Evolutionary conservation across 2,329 filamentous ascomycete species (phyloP).

Genomic region (Cytospora paraplurivora): DNA sequence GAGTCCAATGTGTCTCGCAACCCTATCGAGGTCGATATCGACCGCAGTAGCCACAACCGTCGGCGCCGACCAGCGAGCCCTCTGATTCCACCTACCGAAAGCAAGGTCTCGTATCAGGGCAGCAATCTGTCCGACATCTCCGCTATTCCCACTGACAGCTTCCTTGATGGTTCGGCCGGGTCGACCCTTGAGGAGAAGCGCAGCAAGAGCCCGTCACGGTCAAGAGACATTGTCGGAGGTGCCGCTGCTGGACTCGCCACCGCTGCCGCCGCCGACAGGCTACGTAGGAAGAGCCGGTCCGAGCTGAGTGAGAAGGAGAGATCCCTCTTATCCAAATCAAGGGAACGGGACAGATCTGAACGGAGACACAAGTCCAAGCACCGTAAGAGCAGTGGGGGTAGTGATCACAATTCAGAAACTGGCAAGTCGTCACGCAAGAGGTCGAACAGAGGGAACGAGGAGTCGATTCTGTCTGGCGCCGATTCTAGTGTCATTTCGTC

Average conservation of each 20-base stretch:
- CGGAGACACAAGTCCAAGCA: conserved; percentile 53
- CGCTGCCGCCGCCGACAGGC: conserved; percentile 45
- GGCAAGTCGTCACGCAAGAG: conserved; percentile 50
- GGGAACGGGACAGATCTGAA: conserved; percentile 52
- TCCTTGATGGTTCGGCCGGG: conserved; percentile 59
- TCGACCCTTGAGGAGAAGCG: conserved; percentile 41
- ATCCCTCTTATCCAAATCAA: conserved; percentile 36
- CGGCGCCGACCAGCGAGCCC: conserved; percentile 68
- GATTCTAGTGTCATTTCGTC: conserved; percentile 60
- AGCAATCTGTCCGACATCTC: conserved; percentile 83
- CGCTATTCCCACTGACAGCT: conserved; percentile 65
- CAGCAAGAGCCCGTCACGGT: conserved; percentile 47
- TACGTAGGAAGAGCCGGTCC: conserved; percentile 48
- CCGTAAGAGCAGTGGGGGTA: conserved; percentile 50
- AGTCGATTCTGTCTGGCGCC: conserved; percentile 54
- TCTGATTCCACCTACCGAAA: conserved; percentile 61
- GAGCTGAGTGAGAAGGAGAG: conserved; percentile 41
- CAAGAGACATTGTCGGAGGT: conserved; percentile 43
- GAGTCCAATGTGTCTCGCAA: conserved; percentile 76
- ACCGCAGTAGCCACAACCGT: conserved; percentile 54
- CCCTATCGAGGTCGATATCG: conserved; percentile 88
- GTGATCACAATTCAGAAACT: conserved; percentile 52
- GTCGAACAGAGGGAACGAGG: conserved; percentile 55
- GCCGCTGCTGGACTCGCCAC: conserved; percentile 43
- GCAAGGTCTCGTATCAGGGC: conserved; percentile 60